Evolutionary conservation across 768 basidiomycete species (phyloP).

Genomic region (Xerocomellus amylosporus): DNA sequence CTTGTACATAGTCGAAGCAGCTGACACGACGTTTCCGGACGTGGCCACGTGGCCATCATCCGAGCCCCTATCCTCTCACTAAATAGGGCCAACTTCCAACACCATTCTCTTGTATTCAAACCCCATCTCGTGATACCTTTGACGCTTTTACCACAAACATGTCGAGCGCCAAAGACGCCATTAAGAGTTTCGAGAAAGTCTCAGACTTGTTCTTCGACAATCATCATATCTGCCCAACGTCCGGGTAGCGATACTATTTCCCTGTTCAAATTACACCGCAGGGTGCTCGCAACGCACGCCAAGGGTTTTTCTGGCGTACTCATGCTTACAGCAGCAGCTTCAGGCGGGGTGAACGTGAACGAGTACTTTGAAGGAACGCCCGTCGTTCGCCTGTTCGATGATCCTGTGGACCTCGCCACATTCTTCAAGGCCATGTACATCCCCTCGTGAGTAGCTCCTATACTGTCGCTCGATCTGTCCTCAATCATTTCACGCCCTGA

Average conservation of each 20-base stretch:
- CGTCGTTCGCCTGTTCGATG: background rate
- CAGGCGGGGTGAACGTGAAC: background rate
- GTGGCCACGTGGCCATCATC: no score
- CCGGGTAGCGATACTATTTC: background rate
- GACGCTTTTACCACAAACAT: background rate
- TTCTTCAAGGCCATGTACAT: conserved; percentile 1
- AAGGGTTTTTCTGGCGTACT: background rate
- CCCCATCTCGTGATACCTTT: no score
- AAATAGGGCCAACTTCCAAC: no score
- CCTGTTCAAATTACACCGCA: background rate
- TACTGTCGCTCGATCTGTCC: background rate
- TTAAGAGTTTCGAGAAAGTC: background rate
- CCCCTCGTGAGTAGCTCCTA: background rate
- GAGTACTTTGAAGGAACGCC: background rate
- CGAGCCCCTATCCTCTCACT: no score
- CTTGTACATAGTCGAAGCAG: no score
- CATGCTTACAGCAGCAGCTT: no score
- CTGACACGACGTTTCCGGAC: no score
- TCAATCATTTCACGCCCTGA: background rate
- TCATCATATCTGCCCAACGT: background rate
- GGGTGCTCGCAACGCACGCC: background rate
- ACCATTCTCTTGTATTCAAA: no score
- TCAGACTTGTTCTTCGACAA: background rate
- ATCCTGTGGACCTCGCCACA: background rate
- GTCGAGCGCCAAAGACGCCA: background rate